Evolutionary conservation across 176 grass and related monocot species (phyloP).

Genomic region (Bonia amplexicaulis): DNA sequence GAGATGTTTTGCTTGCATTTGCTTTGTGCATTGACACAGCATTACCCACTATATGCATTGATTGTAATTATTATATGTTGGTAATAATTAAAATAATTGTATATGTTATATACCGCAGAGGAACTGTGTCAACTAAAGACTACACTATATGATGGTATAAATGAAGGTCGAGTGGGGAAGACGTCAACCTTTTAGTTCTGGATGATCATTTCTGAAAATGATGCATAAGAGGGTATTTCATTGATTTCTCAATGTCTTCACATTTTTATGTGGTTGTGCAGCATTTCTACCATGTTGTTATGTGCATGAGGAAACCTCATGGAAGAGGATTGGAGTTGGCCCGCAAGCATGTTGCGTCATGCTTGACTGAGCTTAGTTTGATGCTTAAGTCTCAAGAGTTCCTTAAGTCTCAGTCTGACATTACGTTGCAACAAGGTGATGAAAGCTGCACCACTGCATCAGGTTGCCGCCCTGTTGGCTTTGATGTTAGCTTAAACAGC

Average conservation of each 20-base stretch:
- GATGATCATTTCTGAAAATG: background rate
- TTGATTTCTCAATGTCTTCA: conserved; percentile 22
- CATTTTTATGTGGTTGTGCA: conserved; percentile 36
- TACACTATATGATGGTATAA: background rate
- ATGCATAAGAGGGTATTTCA: background rate
- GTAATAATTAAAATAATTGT: background rate
- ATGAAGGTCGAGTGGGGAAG: background rate
- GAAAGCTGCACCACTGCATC: conserved; percentile 86
- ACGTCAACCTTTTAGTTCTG: background rate
- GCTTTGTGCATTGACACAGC: background rate
- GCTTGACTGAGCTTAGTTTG: conserved; percentile 73
- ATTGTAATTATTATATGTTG: background rate
- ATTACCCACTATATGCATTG: background rate
- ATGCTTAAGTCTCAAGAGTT: conserved; percentile 75
- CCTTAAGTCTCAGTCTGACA: conserved; percentile 53
- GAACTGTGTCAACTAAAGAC: background rate
- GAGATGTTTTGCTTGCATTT: background rate
- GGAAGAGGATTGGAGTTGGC: conserved; percentile 85
- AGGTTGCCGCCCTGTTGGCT: conserved; percentile 74
- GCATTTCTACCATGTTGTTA: conserved; percentile 86
- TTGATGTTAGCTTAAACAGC: conserved; percentile 86
- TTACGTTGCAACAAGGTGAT: conserved; percentile 47
- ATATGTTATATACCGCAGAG: background rate
- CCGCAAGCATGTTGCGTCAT: conserved; percentile 73
- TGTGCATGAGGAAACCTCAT: conserved; percentile 69